Base-by-base conservation (phyloP, 768 basidiomycete genomes). In the Panaeolus papilionaceus region DNA sequence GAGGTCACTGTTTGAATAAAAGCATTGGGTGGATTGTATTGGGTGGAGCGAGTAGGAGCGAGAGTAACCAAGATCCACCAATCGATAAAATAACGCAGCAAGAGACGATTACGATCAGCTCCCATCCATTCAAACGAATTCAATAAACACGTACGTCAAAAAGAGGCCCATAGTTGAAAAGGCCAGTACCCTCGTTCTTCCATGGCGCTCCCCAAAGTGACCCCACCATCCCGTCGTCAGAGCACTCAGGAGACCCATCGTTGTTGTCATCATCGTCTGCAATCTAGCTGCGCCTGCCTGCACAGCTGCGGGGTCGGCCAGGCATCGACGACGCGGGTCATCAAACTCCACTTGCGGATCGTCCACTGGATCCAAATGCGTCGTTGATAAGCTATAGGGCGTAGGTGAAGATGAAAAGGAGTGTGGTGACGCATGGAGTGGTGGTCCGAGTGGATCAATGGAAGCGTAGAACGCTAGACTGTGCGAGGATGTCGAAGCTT, bases 221-320 rank as follows among this genome's bases (percentile, higher is more conserved):
- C 94, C 93, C 96, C 96, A 98, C 88, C 90, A 95, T 2, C 91
- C 92, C 0, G 94, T 93, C 5, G 93, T 96, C 37, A 96, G 77
- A 0, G 93, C 94, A 20, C 92, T 91, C 14, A 98, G 84, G 4
- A 89, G 71, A 6, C 96, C 96, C 87, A 91, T 91, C 2, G 84
- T 89, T 12, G 90, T 89, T 0, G 89, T 93, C 86, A 95, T 91
- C 66, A 88, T 82, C 1, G 88, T 89, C 71, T 94, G 93, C 11
- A 94, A 79, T 40, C 85, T 85, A 7, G 92, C 93, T 0, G 91
- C 91, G 45, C 84, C 84, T 4, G 89, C 85, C 73, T 91, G 90
- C 0, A 94, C 93, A 1, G 82, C 84, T 20, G 33, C 33, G 33
- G 93, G 85, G 70, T 84, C 79, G 3, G 77, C 68, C 38, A 77